Base-by-base conservation (phyloP, 768 basidiomycete species). In the Suillus subluteus region DNA sequence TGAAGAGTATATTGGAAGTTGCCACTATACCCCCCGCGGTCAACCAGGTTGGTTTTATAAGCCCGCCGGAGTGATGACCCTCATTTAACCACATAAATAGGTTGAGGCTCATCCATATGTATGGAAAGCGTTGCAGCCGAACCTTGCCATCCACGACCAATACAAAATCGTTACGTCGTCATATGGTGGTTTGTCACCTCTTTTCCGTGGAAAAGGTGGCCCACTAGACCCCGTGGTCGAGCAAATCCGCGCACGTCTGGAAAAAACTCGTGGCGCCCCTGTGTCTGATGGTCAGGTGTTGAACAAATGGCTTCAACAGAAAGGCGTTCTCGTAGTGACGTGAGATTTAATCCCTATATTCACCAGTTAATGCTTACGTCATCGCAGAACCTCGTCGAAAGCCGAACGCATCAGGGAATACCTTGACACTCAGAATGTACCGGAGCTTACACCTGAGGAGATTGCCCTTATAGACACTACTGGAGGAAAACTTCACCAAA, bases 41-140 rank as follows among this genome's bases (percentile, higher is more conserved):
- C 41, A 87, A 88, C 73, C 87, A 88, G 81, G 86, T 84, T 37
- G 12, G 61, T 55, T 40, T 6, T 35, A 43, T 12, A 18, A 13
- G 12, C 54, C 16, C 9, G 18, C 50, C 7, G 1, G 9, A 6
- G 23, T 48, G 12, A 13, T 6, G 30, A 18, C 32, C 41, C 59
- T 61, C 12, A 43, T 32, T 66, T n/a, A 23, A 13, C 30, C 12
- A 4, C 18, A 44, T 61, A 26, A 37, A 32, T 38, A 85, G 83
- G 73, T 87, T 30, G 86, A 88, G 72, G 80, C 82, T 41, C 86
- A 88, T 69, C 86, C 86, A 15, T 84, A 86, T 73, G 76, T 84
- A 40, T 82, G 81, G 69, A 79, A 82, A 67, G 80, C 79, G 15
- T 75, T 83, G 63, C 72, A 76, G 44, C 72, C 79, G 5, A 71